phyloP scores from a whole-genome alignment of 176 grass and related monocot genomes.

The Avena atlantica region DNA sequence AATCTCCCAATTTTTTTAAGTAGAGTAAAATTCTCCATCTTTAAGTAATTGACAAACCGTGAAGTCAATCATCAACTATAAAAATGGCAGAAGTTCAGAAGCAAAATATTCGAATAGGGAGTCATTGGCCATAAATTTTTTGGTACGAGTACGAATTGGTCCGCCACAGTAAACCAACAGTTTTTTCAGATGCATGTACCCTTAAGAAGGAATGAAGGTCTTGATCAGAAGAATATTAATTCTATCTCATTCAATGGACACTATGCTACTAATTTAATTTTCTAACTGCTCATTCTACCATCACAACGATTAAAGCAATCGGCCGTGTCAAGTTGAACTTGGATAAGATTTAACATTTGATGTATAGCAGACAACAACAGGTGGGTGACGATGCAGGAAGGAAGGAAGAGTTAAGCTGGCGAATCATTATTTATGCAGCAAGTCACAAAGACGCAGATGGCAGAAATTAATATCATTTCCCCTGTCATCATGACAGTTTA shows the following conservation, averaged over 20 bases:
- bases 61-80: not conserved
- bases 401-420: slow-evolving; percentile 45
- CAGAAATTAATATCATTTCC: slow-evolving; percentile 33
- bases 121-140: not conserved
- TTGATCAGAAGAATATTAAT: not conserved
- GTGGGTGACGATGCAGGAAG: slow-evolving; percentile 37
- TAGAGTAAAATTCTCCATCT: not conserved
- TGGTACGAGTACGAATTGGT: not conserved
- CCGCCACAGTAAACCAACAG: not conserved
- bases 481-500: slow-evolving; percentile 61
- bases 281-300: slow-evolving; percentile 28
- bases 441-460: slow-evolving; percentile 42
- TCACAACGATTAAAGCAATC: slow-evolving; percentile 28
- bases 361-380: slow-evolving; percentile 45
- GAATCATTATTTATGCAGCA: slow-evolving; percentile 53
- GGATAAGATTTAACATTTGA: slow-evolving; percentile 43
- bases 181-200: slow-evolving; percentile 15
- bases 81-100: not conserved
- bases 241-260: not conserved
- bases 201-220: slow-evolving; percentile 13
- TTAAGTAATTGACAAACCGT: not conserved
- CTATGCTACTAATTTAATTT: not conserved
- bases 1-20: not conserved
- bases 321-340: slow-evolving; percentile 34
- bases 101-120: not conserved